Evolutionary conservation across 768 basidiomycete genomes (phyloP).

Genomic region (Serpula lacrymans): DNA sequence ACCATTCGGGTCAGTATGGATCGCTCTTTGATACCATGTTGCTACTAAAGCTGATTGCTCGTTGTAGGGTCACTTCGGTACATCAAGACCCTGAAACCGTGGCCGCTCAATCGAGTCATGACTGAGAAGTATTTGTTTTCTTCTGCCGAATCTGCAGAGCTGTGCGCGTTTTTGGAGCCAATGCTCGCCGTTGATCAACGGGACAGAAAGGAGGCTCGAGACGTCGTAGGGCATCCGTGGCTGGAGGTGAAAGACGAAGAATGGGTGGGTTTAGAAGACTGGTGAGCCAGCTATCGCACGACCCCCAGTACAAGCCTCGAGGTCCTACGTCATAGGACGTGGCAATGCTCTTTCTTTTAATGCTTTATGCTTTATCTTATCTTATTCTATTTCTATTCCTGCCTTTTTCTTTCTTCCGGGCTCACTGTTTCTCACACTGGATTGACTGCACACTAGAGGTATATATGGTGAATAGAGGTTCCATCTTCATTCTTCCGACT

Average conservation of each 20-base stretch:
- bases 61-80: constrained; percentile 61
- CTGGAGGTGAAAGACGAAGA: constrained; percentile 39
- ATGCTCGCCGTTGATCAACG: constrained; percentile 74
- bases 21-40: background rate
- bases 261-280: constrained; percentile 23
- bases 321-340: no score
- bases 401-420: background rate
- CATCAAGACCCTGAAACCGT: constrained; percentile 71
- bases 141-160: constrained; percentile 48
- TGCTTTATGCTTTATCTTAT: background rate
- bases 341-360: no score
- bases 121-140: constrained; percentile 82
- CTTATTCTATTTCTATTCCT: background rate
- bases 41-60: constrained; percentile 3
- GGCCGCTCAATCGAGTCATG: constrained; percentile 84
- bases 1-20: constrained; percentile 51
- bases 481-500: background rate
- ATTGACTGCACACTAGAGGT: background rate
- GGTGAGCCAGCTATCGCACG: constrained; percentile 16
- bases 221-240: constrained; percentile 78
- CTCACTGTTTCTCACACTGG: background rate
- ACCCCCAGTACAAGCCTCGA: no score
- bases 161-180: constrained; percentile 69
- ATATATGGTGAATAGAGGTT: no score
- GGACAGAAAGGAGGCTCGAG: constrained; percentile 65